A percentile compares a stretch with the other conserved stretches of the same genome.
These are phyloP conservation scores for Lachnellula occidentalis DNA, from an alignment of 2,329 filamentous ascomycete genomes.

Conservation along the genomic window DNA sequence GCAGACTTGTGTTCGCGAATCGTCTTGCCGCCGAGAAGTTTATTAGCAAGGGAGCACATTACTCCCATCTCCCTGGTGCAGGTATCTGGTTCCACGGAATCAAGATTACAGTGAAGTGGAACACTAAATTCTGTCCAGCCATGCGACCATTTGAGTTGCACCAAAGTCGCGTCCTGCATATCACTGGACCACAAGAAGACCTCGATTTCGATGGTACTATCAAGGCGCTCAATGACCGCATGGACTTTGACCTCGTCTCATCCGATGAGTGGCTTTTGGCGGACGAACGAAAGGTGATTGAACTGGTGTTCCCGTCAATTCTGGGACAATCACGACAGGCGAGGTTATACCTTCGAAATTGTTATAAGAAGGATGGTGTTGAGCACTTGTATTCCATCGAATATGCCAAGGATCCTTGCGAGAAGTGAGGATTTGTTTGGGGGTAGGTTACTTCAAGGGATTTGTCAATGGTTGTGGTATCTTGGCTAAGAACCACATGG, in stretches of 20 bases:
- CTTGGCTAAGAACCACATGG: background rate
- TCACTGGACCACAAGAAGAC: slow-evolving; percentile 2
- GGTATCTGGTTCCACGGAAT: slow-evolving; percentile 9
- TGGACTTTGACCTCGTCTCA: slow-evolving; percentile 7
- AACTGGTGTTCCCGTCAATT: slow-evolving; percentile 6
- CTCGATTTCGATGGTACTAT: slow-evolving; percentile 1
- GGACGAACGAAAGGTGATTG: background rate
- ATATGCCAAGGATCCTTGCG: background rate
- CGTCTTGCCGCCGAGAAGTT: background rate
- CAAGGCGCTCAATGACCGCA: slow-evolving; percentile 6
- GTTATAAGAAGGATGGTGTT: background rate
- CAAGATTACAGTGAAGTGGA: slow-evolving; percentile 7
- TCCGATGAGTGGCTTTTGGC: background rate
- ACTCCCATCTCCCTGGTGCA: background rate
- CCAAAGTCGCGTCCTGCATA: slow-evolving; percentile 10
- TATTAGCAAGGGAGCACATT: background rate
- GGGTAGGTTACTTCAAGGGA: background rate
- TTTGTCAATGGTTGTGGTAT: background rate
- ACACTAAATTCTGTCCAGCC: slow-evolving; percentile 5
- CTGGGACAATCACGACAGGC: slow-evolving; percentile 5
- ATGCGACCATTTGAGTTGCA: background rate
- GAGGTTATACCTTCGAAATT: background rate
- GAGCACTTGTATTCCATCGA: background rate
- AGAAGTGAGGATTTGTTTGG: background rate
- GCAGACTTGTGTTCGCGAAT: background rate